Conservation (phyloP, 1,139 yeast species). For the Pichia sp. region DNA sequence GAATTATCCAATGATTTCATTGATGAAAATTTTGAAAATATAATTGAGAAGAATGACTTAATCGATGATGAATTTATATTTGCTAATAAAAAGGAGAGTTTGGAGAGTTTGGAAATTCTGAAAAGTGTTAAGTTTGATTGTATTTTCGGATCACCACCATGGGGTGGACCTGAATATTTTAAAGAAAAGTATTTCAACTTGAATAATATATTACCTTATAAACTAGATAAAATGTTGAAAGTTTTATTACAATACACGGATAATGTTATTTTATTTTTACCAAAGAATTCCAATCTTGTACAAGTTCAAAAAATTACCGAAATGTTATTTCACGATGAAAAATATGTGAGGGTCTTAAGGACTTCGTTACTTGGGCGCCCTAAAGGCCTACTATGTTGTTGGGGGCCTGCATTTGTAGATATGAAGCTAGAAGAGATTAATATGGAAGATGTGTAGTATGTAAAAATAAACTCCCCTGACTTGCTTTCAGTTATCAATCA, state of each 20-base stretch:
- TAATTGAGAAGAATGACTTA: conserved; percentile 7
- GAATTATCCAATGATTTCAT: background rate
- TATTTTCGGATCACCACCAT: conserved; percentile 84
- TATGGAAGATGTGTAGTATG: background rate
- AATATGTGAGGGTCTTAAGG: conserved; percentile 43
- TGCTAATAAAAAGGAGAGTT: conserved; percentile 15
- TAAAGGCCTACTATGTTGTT: conserved; percentile 53
- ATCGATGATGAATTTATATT: conserved; percentile 24
- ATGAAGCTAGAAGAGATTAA: conserved; percentile 8
- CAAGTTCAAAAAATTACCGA: conserved; percentile 48
- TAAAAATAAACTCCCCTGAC: too few relatives aligned
- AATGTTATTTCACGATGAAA: conserved; percentile 39
- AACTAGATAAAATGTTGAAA: conserved; percentile 38
- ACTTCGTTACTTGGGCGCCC: conserved; percentile 37
- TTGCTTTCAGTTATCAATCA: too few relatives aligned
- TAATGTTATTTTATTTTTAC: conserved; percentile 68
- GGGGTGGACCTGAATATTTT: conserved; percentile 87
- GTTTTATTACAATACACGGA: conserved; percentile 39
- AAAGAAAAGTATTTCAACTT: conserved; percentile 42
- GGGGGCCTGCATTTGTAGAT: conserved; percentile 39
- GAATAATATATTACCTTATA: conserved; percentile 51
- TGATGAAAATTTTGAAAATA: conserved; percentile 18
- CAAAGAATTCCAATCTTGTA: conserved; percentile 56
- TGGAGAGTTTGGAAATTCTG: conserved; percentile 15
- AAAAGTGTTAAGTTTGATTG: conserved; percentile 45